A percentile compares a stretch with the other conserved stretches of the same genome.
phyloP scores from a whole-genome alignment of 179 eudicot species.

The Patellifolia procumbens region DNA sequence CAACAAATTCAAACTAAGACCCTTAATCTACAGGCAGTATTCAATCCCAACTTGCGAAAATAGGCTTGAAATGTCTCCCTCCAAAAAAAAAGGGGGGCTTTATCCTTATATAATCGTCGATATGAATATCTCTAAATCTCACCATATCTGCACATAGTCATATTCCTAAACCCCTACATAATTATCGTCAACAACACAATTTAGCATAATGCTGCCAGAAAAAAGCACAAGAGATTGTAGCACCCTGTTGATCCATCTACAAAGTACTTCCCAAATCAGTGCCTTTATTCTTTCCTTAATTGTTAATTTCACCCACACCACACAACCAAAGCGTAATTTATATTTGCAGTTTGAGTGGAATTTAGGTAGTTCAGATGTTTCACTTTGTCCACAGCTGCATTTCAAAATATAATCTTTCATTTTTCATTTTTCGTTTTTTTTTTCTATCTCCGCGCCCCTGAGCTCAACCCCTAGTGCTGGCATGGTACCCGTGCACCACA shows the following conservation, averaged over 20 bases:
- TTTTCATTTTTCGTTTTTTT: neutral
- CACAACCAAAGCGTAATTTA: neutral
- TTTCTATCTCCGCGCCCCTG: neutral
- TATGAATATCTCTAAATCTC: no score
- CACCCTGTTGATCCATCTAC: neutral
- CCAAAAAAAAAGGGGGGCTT: no score
- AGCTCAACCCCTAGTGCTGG: neutral
- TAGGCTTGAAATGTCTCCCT: no score
- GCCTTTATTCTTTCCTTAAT: neutral
- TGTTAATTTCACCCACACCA: neutral
- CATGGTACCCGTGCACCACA: neutral
- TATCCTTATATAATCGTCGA: no score
- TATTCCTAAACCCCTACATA: no score
- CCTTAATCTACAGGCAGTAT: no score
- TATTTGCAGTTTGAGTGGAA: neutral
- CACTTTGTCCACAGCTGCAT: neutral
- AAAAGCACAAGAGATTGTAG: neutral
- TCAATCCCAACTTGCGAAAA: no score
- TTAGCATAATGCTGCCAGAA: neutral
- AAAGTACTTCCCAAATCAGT: neutral
- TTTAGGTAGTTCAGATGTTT: neutral
- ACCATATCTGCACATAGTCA: no score
- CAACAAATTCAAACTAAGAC: no score
- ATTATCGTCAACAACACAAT: neutral
- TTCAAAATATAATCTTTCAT: neutral